These are phyloP conservation scores for Hygrophila difformis DNA, from an alignment of 257 asterid genomes.

Conservation along the genomic window DNA sequence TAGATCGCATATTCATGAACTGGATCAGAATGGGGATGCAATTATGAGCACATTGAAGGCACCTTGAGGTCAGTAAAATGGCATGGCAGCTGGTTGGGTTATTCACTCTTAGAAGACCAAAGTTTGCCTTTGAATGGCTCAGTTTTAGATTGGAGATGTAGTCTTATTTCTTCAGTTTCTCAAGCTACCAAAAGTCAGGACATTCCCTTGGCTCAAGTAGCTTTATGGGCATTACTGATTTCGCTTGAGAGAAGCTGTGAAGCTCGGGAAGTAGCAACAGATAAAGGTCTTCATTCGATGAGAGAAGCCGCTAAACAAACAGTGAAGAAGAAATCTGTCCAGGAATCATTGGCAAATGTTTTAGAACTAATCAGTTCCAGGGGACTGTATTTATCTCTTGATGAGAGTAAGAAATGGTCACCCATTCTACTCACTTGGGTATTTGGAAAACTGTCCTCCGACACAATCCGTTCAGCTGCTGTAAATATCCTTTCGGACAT, in stretches of 20 bases:
- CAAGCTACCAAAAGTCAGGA: slow-evolving; percentile 91
- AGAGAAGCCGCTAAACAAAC: slow-evolving; percentile 80
- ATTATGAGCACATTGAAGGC: slow-evolving; percentile 87
- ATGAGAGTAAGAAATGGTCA: slow-evolving; percentile 96
- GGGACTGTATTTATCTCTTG: slow-evolving; percentile 80
- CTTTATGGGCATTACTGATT: slow-evolving; percentile 78
- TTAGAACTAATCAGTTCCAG: slow-evolving; percentile 62
- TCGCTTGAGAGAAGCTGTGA: slow-evolving; percentile 75
- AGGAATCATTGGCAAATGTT: slow-evolving; percentile 87
- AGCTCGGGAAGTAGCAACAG: slow-evolving; percentile 70
- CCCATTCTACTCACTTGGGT: slow-evolving; percentile 84
- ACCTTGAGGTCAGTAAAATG: slow-evolving; percentile 98
- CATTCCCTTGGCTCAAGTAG: slow-evolving; percentile 69
- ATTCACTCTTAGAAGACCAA: slow-evolving; percentile 72
- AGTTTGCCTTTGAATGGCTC: slow-evolving; percentile 68
- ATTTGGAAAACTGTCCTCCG: slow-evolving; percentile 62
- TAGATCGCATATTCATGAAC: slow-evolving; percentile 85
- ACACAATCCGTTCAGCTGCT: slow-evolving; percentile 63
- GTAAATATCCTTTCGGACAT: slow-evolving; percentile 72
- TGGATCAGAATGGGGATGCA: slow-evolving; percentile 84
- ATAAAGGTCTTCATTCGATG: slow-evolving; percentile 81
- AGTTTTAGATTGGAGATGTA: slow-evolving; percentile 82
- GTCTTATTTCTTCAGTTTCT: slow-evolving; percentile 79
- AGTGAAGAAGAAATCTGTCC: slow-evolving; percentile 56
- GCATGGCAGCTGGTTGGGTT: slow-evolving; percentile 96